phyloP scores from a whole-genome alignment of 2,329 filamentous ascomycete species.

The Scolecobasidium constrictum region DNA sequence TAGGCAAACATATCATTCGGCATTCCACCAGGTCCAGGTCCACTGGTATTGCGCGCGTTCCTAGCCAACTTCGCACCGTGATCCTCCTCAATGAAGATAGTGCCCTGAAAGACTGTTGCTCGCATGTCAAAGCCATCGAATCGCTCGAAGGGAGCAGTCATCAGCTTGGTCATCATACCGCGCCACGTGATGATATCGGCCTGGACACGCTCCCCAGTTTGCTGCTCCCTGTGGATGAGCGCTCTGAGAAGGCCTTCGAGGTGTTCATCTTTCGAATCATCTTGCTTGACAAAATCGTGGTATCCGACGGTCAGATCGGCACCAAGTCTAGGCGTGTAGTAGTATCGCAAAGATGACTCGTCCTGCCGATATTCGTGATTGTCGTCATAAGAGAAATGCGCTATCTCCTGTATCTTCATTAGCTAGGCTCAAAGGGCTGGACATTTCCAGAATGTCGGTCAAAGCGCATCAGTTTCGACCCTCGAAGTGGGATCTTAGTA shows the following conservation, averaged over 20 bases:
- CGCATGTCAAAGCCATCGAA: conserved; percentile 94
- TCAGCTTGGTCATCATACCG: conserved; percentile 98
- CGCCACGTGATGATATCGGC: conserved; percentile 85
- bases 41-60: conserved; percentile 46
- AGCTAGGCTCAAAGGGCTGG: too few relatives aligned
- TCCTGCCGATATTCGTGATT: conserved; percentile 66
- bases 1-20: conserved; percentile 73
- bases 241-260: conserved; percentile 72
- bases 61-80: conserved; percentile 59
- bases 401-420: conserved; percentile 61
- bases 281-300: conserved; percentile 69
- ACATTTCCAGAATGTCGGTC: too few relatives aligned
- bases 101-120: conserved; percentile 77
- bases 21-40: neutral
- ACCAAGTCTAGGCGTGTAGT: conserved; percentile 65
- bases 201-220: conserved; percentile 55
- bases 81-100: conserved; percentile 87
- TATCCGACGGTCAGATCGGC: conserved; percentile 72
- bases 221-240: conserved; percentile 61
- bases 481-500: too few relatives aligned
- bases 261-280: conserved; percentile 78
- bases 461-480: too few relatives aligned
- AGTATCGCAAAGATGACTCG: conserved; percentile 74
- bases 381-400: conserved; percentile 87
- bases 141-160: conserved; percentile 73